phyloP scores from a whole-genome alignment of 2,329 filamentous ascomycete genomes.

The Sporothrix inflata region DNA sequence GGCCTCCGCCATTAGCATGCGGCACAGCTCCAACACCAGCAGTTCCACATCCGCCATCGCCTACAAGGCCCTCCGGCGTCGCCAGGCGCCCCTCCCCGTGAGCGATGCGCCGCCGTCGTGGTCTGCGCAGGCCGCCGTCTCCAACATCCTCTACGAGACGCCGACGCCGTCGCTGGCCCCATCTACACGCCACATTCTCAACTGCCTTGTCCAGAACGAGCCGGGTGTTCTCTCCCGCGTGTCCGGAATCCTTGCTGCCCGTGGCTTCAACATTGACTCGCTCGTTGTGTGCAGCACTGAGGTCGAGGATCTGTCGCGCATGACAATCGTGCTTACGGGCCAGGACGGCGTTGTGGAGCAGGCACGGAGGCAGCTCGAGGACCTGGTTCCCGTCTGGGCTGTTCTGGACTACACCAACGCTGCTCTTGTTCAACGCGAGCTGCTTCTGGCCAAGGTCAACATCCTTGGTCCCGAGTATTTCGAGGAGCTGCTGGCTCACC shows the following conservation, averaged over 20 bases:
- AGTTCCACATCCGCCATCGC: slow-evolving; percentile 91
- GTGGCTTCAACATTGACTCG: slow-evolving; percentile 99
- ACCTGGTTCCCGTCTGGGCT: slow-evolving; percentile 96
- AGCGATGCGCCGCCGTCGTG: slow-evolving; percentile 75
- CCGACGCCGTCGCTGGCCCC: slow-evolving; percentile 80
- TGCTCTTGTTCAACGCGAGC: slow-evolving; percentile 91
- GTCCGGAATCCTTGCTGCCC: slow-evolving; percentile 91
- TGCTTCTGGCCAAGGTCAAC: slow-evolving; percentile 94
- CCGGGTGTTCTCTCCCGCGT: slow-evolving; percentile 95
- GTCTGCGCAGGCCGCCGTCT: slow-evolving; percentile 93
- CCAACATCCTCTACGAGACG: slow-evolving; percentile 98
- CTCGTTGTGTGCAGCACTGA: slow-evolving; percentile 98
- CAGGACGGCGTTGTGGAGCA: slow-evolving; percentile 98
- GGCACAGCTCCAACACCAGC: slow-evolving; percentile 51
- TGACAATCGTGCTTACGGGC: slow-evolving; percentile 97
- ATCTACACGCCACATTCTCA: slow-evolving; percentile 92
- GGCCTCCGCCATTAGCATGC: slow-evolving; percentile 39
- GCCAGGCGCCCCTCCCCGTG: slow-evolving; percentile 82
- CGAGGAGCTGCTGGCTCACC: slow-evolving; percentile 92
- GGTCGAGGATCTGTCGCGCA: slow-evolving; percentile 92
- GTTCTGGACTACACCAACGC: slow-evolving; percentile 94
- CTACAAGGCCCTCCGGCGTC: slow-evolving; percentile 95
- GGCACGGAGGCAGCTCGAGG: slow-evolving; percentile 90
- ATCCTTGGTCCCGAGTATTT: slow-evolving; percentile 98
- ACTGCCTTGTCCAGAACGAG: slow-evolving; percentile 98